Conservation (phyloP, 345 rosid species). For the Pistacia integerrima region DNA sequence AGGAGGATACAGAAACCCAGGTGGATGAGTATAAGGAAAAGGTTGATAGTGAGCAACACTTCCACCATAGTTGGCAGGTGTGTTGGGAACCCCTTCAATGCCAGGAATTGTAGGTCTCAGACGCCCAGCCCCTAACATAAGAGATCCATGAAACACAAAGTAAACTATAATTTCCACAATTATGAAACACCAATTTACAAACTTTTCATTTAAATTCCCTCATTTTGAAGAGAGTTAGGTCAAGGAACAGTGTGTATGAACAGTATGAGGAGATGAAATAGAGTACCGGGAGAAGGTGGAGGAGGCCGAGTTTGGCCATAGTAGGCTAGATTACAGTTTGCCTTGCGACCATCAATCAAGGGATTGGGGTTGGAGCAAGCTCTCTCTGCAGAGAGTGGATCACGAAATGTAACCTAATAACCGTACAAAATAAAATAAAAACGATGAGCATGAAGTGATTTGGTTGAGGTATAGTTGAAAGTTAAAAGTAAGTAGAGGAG, state of each 20-base stretch:
- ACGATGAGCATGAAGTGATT: not conserved
- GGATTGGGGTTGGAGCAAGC: slow-evolving; percentile 48
- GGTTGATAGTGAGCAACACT: slow-evolving; percentile 23
- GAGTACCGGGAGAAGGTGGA: slow-evolving; percentile 12
- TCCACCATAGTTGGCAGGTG: not conserved
- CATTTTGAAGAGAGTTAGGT: no score
- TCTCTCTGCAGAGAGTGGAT: slow-evolving; percentile 37
- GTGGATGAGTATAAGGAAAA: slow-evolving; percentile 28
- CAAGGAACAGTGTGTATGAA: no score
- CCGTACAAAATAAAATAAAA: not conserved
- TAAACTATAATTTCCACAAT: not conserved
- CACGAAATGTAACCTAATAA: slow-evolving; percentile 30
- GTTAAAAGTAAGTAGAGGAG: not conserved
- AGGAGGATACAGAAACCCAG: slow-evolving; percentile 32
- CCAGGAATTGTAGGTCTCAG: slow-evolving; percentile 20
- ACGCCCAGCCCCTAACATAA: slow-evolving; percentile 13
- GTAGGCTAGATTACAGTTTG: slow-evolving; percentile 45
- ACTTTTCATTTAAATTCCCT: no score
- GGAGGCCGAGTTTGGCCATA: slow-evolving; percentile 36
- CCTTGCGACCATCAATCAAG: slow-evolving; percentile 43
- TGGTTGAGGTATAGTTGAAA: not conserved
- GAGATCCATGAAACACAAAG: not conserved
- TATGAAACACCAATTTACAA: not conserved
- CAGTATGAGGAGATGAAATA: not conserved
- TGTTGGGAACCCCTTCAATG: not conserved